Evolutionary conservation across 2,329 filamentous ascomycete genomes (phyloP).

Genomic region (Myriosclerotinia curreyana): DNA sequence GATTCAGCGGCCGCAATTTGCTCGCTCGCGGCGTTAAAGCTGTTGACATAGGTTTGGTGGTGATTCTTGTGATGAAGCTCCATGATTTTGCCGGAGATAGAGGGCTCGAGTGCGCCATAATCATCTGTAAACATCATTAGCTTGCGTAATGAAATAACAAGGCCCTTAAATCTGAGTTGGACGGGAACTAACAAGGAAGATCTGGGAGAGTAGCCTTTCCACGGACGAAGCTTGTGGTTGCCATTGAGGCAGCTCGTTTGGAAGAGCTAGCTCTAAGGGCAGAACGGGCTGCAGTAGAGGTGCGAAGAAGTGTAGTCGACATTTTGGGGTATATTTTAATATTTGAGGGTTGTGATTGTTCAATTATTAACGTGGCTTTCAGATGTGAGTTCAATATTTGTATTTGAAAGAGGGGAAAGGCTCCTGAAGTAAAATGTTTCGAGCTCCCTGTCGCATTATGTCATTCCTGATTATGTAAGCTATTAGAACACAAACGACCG

Average conservation of each 20-base stretch:
- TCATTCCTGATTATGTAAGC: constrained; percentile 13
- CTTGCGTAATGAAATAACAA: background rate
- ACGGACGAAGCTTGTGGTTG: constrained; percentile 73
- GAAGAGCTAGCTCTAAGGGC: constrained; percentile 66
- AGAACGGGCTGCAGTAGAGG: constrained; percentile 63
- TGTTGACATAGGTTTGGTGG: constrained; percentile 90
- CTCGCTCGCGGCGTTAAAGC: constrained; percentile 76
- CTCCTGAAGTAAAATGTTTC: constrained; percentile 10
- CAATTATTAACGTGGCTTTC: constrained; percentile 15
- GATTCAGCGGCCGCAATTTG: constrained; percentile 60
- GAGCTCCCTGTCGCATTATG: constrained; percentile 19
- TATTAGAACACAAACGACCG: background rate
- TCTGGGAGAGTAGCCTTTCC: constrained; percentile 93
- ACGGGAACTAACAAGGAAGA: constrained; percentile 60
- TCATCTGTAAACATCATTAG: constrained; percentile 61
- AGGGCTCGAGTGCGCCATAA: constrained; percentile 87
- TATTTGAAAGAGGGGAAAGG: constrained; percentile 15
- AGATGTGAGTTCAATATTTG: constrained; percentile 18
- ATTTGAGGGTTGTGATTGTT: constrained; percentile 25
- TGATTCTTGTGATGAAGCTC: constrained; percentile 93
- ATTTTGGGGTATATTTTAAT: constrained; percentile 47
- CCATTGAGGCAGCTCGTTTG: constrained; percentile 61
- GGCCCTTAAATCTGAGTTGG: background rate
- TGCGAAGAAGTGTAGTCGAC: constrained; percentile 74
- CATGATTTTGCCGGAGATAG: constrained; percentile 89